These are phyloP conservation scores for Penicillium bialowiezense DNA, from an alignment of 495 filamentous ascomycete genomes.

Conservation along the genomic window DNA sequence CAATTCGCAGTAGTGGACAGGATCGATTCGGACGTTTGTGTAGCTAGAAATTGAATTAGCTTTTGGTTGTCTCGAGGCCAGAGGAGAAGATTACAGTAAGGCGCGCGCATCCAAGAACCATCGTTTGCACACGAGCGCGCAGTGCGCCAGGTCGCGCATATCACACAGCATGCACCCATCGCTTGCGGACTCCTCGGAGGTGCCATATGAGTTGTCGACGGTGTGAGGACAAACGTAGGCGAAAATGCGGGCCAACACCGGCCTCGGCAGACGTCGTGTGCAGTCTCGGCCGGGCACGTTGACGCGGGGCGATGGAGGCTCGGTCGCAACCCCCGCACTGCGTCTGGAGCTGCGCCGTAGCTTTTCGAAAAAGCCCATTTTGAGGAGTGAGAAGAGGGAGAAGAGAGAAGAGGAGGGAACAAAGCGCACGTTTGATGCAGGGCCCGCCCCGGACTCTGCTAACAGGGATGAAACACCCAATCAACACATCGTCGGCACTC, in stretches of 20 bases:
- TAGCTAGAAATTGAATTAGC: too few relatives aligned
- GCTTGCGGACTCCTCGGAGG: conserved; percentile 76
- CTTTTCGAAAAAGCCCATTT: conserved; percentile 39
- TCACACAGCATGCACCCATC: conserved; percentile 96
- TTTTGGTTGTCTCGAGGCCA: too few relatives aligned
- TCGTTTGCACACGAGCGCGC: conserved; percentile 64
- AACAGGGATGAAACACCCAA: conserved; percentile 23
- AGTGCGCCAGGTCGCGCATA: conserved; percentile 83
- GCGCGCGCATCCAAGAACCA: conserved; percentile 60
- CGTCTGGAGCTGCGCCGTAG: conserved; percentile 34
- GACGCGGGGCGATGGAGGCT: conserved; percentile 20
- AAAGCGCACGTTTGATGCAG: conserved; percentile 15
- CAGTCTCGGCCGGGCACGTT: conserved; percentile 34
- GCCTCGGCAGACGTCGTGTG: conserved; percentile 54
- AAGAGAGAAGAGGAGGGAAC: background rate
- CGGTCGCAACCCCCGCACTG: conserved; percentile 30
- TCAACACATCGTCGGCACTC: background rate
- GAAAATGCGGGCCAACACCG: conserved; percentile 73
- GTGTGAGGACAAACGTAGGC: conserved; percentile 80
- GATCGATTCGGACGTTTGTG: conserved; percentile 84
- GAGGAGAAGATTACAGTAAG: conserved; percentile 48
- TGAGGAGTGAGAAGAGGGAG: conserved; percentile 6
- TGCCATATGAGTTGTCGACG: conserved; percentile 70
- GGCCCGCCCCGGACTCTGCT: conserved; percentile 3
- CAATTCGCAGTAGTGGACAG: conserved; percentile 89